These are phyloP conservation scores for Amylostereum areolatum DNA, from an alignment of 1,284 basidiomycete species.

Conservation along the genomic window DNA sequence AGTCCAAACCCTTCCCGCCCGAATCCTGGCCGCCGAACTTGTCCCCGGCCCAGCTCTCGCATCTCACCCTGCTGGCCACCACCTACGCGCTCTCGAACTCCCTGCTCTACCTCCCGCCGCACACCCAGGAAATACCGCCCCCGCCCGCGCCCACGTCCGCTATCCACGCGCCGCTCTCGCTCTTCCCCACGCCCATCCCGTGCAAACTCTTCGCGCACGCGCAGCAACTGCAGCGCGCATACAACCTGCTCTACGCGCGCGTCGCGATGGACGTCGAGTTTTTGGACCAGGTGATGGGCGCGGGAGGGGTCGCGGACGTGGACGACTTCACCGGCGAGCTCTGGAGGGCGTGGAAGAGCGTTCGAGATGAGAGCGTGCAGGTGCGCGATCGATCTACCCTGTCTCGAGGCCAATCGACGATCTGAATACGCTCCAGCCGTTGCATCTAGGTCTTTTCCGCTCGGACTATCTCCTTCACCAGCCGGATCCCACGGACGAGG, in stretches of 20 bases:
- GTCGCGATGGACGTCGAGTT: slow-evolving; percentile 80
- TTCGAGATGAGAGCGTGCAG: slow-evolving; percentile 59
- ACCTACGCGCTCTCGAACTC: slow-evolving; percentile 86
- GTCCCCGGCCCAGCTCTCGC: slow-evolving; percentile 48
- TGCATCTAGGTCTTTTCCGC: slow-evolving; percentile 90
- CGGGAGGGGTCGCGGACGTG: slow-evolving; percentile 69
- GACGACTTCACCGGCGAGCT: slow-evolving; percentile 85
- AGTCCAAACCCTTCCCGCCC: background rate
- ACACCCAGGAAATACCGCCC: slow-evolving; percentile 31
- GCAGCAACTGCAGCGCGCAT: slow-evolving; percentile 64
- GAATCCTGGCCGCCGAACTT: slow-evolving; percentile 68
- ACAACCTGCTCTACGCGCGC: slow-evolving; percentile 84
- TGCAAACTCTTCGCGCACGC: slow-evolving; percentile 66
- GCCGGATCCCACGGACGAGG: slow-evolving; percentile 27
- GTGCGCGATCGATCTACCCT: slow-evolving; percentile 18
- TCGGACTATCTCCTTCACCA: slow-evolving; percentile 93
- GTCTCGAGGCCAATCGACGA: no score
- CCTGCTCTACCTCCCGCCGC: slow-evolving; percentile 69
- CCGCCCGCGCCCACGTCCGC: slow-evolving; percentile 57
- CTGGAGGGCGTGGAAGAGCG: slow-evolving; percentile 80
- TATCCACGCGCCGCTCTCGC: slow-evolving; percentile 85
- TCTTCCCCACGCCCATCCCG: slow-evolving; percentile 88
- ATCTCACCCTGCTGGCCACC: slow-evolving; percentile 63
- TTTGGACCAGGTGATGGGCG: slow-evolving; percentile 79
- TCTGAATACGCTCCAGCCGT: slow-evolving; percentile 39